phyloP scores from a whole-genome alignment of 1,284 basidiomycete genomes.

The Neonothopanus nambi region DNA sequence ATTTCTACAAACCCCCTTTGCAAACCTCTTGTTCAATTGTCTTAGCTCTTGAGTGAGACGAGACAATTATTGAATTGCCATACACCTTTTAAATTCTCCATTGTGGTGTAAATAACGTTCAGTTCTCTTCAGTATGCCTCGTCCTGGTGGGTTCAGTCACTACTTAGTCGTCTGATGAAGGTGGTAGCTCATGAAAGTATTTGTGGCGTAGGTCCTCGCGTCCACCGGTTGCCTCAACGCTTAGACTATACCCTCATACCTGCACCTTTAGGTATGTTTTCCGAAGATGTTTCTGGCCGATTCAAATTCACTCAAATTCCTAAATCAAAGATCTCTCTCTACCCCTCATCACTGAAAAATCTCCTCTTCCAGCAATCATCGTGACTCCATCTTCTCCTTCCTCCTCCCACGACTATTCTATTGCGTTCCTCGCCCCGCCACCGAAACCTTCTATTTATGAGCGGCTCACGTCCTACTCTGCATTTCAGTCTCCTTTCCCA shows the following conservation, averaged over 20 bases:
- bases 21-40: no score
- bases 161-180: no score
- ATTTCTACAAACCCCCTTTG: no score
- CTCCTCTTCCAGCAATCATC: conserved; percentile 73
- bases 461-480: conserved; percentile 37
- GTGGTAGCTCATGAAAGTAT: no score
- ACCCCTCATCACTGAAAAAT: conserved; percentile 50
- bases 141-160: no score
- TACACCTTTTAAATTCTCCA: no score
- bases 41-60: no score
- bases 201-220: conserved; percentile 43
- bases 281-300: neutral
- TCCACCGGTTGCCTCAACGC: conserved; percentile 72
- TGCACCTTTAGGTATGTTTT: conserved; percentile 62
- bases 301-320: neutral
- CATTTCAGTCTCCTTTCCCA: conserved; percentile 29
- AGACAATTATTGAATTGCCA: no score
- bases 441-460: conserved; percentile 55
- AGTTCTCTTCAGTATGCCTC: no score
- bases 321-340: conserved; percentile 28
- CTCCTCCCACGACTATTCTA: conserved; percentile 60
- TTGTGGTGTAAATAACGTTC: no score
- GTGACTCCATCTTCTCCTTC: conserved; percentile 78
- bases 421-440: conserved; percentile 69
- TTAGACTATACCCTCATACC: conserved; percentile 72